phyloP scores from a whole-genome alignment of 176 grass and related monocot genomes.

The Carex pumila region DNA sequence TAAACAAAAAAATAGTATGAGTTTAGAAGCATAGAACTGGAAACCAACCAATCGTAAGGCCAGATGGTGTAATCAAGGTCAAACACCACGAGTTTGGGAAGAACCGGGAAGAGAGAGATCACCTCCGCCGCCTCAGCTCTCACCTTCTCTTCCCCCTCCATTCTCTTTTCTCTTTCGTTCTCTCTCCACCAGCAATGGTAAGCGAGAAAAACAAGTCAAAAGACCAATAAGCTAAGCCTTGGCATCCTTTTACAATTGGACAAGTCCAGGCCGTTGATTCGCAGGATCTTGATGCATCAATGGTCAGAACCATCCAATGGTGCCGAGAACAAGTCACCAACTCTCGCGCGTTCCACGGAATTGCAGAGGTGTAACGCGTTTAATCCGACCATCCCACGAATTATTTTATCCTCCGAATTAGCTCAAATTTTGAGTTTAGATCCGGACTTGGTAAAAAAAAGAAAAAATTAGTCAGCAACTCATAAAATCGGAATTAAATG shows the following conservation, averaged over 20 bases:
- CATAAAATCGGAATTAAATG: too few species aligned
- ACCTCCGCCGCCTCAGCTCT: slow-evolving; percentile 24
- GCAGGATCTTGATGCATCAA: neutral
- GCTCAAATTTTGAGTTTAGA: too few species aligned
- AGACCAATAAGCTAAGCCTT: neutral
- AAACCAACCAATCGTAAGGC: slow-evolving; percentile 34
- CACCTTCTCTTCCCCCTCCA: slow-evolving; percentile 20
- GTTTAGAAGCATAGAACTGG: neutral
- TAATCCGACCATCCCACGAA: too few species aligned
- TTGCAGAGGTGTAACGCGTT: neutral
- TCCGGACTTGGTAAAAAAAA: too few species aligned
- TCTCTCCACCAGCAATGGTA: neutral
- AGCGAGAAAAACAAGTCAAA: too few species aligned
- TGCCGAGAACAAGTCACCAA: too few species aligned
- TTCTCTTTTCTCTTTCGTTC: neutral
- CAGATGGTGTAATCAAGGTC: slow-evolving; percentile 40
- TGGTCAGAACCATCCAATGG: neutral
- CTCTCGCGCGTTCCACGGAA: neutral
- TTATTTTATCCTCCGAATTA: too few species aligned
- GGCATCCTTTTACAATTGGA: neutral
- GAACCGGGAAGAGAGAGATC: slow-evolving; percentile 25
- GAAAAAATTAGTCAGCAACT: too few species aligned
- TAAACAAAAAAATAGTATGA: neutral
- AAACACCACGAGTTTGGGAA: slow-evolving; percentile 32
- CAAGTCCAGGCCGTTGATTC: neutral